Percentiles rank a stretch among this genome's conserved stretches.
These are phyloP conservation scores for Verruconis gallopava DNA, from an alignment of 2,329 filamentous ascomycete genomes.

Conservation along the genomic window DNA sequence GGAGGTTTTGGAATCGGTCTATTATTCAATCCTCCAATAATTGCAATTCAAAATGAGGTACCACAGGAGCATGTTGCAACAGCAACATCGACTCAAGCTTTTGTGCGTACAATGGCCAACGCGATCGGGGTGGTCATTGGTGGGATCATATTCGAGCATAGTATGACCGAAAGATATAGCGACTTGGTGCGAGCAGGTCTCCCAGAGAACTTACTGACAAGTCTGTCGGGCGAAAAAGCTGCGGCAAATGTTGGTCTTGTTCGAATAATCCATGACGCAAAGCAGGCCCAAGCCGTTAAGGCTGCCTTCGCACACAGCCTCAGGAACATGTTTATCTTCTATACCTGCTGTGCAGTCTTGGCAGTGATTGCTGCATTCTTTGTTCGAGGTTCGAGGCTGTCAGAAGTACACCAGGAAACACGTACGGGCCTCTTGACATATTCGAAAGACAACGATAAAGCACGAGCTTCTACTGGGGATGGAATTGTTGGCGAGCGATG, in stretches of 20 bases:
- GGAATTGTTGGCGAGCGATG: no score
- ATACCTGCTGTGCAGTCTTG: constrained; percentile 26
- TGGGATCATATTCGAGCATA: constrained; percentile 68
- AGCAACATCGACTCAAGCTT: constrained; percentile 53
- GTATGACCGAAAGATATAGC: constrained; percentile 46
- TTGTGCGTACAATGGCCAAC: constrained; percentile 56
- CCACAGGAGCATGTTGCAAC: constrained; percentile 52
- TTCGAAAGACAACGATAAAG: no score
- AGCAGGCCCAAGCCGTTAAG: constrained; percentile 30
- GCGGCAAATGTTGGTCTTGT: constrained; percentile 48
- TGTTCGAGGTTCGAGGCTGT: constrained; percentile 29
- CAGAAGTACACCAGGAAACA: constrained; percentile 33
- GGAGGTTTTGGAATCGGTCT: constrained; percentile 41
- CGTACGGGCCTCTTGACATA: constrained; percentile 36
- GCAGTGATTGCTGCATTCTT: constrained; percentile 28
- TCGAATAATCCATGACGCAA: constrained; percentile 33
- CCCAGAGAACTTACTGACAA: constrained; percentile 35
- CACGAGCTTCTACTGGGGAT: no score
- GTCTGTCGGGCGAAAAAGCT: constrained; percentile 46
- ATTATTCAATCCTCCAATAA: constrained; percentile 56
- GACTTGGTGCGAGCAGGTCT: constrained; percentile 37
- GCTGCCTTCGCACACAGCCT: constrained; percentile 31
- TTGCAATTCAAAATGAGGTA: constrained; percentile 53
- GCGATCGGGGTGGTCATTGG: constrained; percentile 59
- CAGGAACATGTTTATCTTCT: constrained; percentile 38